Conservation (phyloP, 306 rosid genomes). For the Fragaria nilgerrensis region DNA sequence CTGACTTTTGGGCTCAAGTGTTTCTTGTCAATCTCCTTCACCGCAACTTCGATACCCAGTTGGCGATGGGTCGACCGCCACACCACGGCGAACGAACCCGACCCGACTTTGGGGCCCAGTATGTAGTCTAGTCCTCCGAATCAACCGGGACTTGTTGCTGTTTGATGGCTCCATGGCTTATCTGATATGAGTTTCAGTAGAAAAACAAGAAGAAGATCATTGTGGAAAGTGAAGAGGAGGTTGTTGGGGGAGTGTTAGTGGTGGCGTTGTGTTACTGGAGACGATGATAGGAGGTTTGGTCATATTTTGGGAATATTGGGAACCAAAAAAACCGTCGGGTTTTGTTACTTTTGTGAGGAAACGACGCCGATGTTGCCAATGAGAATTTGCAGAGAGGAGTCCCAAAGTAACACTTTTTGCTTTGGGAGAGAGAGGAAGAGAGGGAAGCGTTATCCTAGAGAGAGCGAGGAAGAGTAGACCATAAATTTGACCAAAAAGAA, state of each 20-base stretch:
- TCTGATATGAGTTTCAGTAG: neutral
- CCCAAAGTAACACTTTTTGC: slow-evolving; percentile 20
- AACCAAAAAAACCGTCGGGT: neutral
- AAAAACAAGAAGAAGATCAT: slow-evolving; percentile 10
- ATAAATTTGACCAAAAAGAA: neutral
- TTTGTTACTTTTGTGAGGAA: slow-evolving; percentile 8
- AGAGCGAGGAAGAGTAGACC: neutral
- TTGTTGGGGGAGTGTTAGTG: neutral
- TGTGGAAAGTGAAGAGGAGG: neutral
- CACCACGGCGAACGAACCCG: slow-evolving; percentile 91
- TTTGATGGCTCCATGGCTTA: slow-evolving; percentile 37
- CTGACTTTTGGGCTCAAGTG: slow-evolving; percentile 65
- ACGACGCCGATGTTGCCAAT: slow-evolving; percentile 15
- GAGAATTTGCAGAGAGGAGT: slow-evolving; percentile 7
- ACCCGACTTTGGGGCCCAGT: slow-evolving; percentile 71
- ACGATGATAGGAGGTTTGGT: neutral
- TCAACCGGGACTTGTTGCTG: slow-evolving; percentile 36
- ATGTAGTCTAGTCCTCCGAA: slow-evolving; percentile 87
- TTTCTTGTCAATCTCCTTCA: slow-evolving; percentile 73
- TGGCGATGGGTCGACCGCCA: slow-evolving; percentile 69
- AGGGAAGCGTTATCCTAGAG: neutral
- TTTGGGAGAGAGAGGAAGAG: neutral
- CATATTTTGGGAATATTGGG: slow-evolving; percentile 6
- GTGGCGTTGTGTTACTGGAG: neutral
- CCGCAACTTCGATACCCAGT: slow-evolving; percentile 73